Evolutionary conservation across 1,139 yeast genomes (phyloP).

Genomic region (Debaryomyces psychrophilus): DNA sequence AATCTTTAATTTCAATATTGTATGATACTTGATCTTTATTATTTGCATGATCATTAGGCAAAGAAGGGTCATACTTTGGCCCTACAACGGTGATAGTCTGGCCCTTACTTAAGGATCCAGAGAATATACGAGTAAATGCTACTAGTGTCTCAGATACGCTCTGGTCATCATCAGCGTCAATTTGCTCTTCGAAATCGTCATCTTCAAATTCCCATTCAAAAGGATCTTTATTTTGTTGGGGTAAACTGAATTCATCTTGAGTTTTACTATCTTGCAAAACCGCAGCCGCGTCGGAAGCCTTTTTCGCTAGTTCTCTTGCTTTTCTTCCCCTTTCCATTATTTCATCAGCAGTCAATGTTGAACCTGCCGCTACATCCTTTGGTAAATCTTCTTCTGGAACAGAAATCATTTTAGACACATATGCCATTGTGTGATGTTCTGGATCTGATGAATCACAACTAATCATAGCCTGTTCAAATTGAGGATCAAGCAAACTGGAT

Average conservation of each 20-base stretch:
- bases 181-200: constrained; percentile 42
- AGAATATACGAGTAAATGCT: constrained; percentile 86
- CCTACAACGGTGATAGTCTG: constrained; percentile 76
- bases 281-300: constrained; percentile 65
- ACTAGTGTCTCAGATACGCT: constrained; percentile 63
- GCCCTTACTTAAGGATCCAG: constrained; percentile 79
- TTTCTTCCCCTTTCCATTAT: constrained; percentile 65
- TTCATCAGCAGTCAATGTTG: constrained; percentile 56
- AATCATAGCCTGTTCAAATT: constrained; percentile 58
- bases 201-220: constrained; percentile 54
- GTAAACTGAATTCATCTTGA: constrained; percentile 37
- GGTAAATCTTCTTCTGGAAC: constrained; percentile 84
- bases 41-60: constrained; percentile 52
- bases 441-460: constrained; percentile 57
- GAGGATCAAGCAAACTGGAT: constrained; percentile 44
- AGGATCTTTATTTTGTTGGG: constrained; percentile 33
- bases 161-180: constrained; percentile 48
- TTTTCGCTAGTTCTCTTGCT: constrained; percentile 71
- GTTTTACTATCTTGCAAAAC: constrained; percentile 24
- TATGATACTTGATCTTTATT: constrained; percentile 49
- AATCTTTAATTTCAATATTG: constrained; percentile 57
- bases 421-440: constrained; percentile 70
- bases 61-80: constrained; percentile 80
- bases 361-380: constrained; percentile 37
- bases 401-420: constrained; percentile 87